These are phyloP conservation scores for Jatropha curcas DNA, from an alignment of 345 rosid species.

Conservation along the genomic window DNA sequence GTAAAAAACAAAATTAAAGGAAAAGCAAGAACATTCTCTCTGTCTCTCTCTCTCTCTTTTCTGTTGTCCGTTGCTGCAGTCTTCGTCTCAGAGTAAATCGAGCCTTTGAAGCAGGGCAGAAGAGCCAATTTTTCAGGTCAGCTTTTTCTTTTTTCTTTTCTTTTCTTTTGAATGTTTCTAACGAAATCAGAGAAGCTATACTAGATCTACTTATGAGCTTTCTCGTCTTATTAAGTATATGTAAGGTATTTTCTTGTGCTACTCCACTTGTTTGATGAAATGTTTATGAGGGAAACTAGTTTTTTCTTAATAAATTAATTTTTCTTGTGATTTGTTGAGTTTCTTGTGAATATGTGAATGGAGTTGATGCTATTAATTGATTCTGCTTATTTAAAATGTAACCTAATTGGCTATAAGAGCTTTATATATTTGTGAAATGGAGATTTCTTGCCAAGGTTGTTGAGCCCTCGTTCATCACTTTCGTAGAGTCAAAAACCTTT, in stretches of 20 bases:
- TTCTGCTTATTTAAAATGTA: no score
- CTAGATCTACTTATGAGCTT: no score
- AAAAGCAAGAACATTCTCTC: no score
- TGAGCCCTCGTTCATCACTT: background rate
- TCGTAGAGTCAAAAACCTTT: background rate
- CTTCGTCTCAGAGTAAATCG: background rate
- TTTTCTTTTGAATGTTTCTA: no score
- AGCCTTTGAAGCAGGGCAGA: no score
- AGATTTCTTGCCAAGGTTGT: background rate
- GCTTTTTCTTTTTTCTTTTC: no score
- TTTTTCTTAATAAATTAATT: no score
- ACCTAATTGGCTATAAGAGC: background rate
- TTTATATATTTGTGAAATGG: background rate
- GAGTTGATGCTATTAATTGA: background rate
- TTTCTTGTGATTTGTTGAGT: background rate
- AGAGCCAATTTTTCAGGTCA: background rate
- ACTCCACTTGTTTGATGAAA: background rate
- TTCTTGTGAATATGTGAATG: background rate
- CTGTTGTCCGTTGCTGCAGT: no score
- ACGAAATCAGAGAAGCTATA: no score
- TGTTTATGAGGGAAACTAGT: background rate
- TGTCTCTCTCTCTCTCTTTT: no score
- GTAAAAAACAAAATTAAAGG: no score
- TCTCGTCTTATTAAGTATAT: no score
- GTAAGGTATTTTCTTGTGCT: background rate